phyloP scores from a whole-genome alignment of 1,139 yeast species.

The Candida smagusa region DNA sequence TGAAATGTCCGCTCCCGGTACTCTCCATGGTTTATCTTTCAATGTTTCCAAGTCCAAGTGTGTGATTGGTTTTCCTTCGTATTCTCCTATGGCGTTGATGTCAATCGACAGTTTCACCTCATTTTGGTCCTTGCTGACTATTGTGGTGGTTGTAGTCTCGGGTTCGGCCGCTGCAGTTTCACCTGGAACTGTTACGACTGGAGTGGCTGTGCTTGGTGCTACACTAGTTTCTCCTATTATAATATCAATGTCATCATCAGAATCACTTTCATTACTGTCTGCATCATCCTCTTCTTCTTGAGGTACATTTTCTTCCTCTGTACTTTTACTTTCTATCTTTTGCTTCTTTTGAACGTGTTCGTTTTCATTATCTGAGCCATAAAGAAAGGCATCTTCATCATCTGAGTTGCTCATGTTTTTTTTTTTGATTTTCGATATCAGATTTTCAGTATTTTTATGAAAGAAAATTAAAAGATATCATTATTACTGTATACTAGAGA shows the following conservation, averaged over 20 bases:
- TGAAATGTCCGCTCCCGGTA: conserved; percentile 91
- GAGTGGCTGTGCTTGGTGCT: conserved; percentile 22
- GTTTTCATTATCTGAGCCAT: conserved; percentile 67
- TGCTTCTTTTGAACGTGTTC: conserved; percentile 20
- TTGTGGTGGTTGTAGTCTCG: conserved; percentile 23
- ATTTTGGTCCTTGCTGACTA: conserved; percentile 28
- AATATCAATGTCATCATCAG: conserved; percentile 49
- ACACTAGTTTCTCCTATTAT: conserved; percentile 29
- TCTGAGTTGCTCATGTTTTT: conserved; percentile 31
- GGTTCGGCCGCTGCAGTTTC: conserved; percentile 29
- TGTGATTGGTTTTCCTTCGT: conserved; percentile 81
- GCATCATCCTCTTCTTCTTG: conserved; percentile 14
- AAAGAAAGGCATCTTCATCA: conserved; percentile 82
- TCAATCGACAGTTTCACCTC: conserved; percentile 53
- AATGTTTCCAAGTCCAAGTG: conserved; percentile 78
- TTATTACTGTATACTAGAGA: too few species aligned
- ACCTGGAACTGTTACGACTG: conserved; percentile 12
- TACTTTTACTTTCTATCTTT: conserved; percentile 14
- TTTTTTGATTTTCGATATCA: neutral
- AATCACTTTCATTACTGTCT: conserved; percentile 24
- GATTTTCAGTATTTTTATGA: too few species aligned
- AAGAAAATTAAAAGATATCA: neutral
- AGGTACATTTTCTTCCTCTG: conserved; percentile 18
- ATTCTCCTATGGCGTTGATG: conserved; percentile 72
- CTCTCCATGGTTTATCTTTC: conserved; percentile 96